Percentiles rank a stretch among this genome's conserved stretches.
phyloP scores from a whole-genome alignment of 2,329 filamentous ascomycete genomes.

The Phialemoniopsis sp. region DNA sequence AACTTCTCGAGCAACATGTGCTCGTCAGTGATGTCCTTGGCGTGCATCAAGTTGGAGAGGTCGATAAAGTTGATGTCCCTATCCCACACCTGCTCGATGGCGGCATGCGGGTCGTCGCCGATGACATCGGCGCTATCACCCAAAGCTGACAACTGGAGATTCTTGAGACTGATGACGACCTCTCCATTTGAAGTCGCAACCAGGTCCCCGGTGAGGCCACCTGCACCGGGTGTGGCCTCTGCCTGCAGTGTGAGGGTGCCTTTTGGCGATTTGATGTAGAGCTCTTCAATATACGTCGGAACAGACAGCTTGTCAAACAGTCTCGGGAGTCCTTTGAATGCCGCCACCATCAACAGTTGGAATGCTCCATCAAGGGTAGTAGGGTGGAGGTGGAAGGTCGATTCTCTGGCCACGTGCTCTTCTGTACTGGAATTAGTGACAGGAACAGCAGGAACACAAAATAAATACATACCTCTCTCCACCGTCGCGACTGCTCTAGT shows the following conservation, averaged over 20 bases:
- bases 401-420: too few species aligned
- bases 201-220: not conserved
- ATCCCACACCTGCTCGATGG: slow-evolving; percentile 3
- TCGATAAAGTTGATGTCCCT: slow-evolving; percentile 5
- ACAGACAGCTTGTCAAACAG: slow-evolving; percentile 4
- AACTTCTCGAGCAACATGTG: too few species aligned
- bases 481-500: not conserved
- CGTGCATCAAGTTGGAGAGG: too few species aligned
- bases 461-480: too few species aligned
- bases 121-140: not conserved
- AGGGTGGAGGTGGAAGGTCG: slow-evolving; percentile 19
- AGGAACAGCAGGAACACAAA: too few species aligned
- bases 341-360: slow-evolving; percentile 7
- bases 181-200: not conserved
- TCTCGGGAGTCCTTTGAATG: slow-evolving; percentile 1
- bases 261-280: slow-evolving; percentile 1
- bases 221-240: not conserved
- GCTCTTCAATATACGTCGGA: slow-evolving; percentile 9
- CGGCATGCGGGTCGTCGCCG: slow-evolving; percentile 4
- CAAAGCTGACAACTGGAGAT: not conserved
- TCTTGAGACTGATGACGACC: not conserved
- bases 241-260: too few species aligned
- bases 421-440: too few species aligned
- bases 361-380: slow-evolving; percentile 19
- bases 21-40: too few species aligned